Percentiles rank a stretch among this genome's conserved stretches.
Conservation (phyloP, 306 rosid genomes). For the Trifolium pratense region DNA sequence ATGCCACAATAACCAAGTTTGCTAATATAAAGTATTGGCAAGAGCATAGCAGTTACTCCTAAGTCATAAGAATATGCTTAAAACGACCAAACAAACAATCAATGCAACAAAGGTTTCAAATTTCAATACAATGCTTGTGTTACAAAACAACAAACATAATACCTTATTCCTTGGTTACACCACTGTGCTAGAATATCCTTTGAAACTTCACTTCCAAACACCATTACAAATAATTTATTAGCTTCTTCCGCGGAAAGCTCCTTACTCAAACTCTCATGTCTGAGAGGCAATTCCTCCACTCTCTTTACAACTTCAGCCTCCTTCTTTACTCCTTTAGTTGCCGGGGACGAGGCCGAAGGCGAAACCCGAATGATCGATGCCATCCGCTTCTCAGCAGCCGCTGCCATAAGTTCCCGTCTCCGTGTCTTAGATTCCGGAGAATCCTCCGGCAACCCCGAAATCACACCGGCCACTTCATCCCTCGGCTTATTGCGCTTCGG, state of each 20-base stretch:
- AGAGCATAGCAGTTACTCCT: background rate
- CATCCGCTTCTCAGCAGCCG: conserved; percentile 95
- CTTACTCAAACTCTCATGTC: conserved; percentile 57
- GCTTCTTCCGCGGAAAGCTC: conserved; percentile 68
- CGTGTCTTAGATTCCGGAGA: conserved; percentile 69
- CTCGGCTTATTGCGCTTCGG: conserved; percentile 89
- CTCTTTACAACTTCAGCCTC: conserved; percentile 46
- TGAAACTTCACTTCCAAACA: conserved; percentile 81
- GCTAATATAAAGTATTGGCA: background rate
- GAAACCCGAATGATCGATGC: conserved; percentile 41
- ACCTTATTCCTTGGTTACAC: conserved; percentile 99
- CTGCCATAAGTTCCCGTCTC: conserved; percentile 87
- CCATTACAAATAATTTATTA: conserved; percentile 71
- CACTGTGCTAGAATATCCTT: conserved; percentile 87
- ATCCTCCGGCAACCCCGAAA: conserved; percentile 56
- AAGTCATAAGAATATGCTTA: conserved; percentile 3
- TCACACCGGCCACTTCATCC: conserved; percentile 58
- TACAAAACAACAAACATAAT: background rate
- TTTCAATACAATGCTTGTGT: background rate
- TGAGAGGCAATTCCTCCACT: conserved; percentile 48
- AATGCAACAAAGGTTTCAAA: conserved; percentile 16
- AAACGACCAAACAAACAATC: conserved; percentile 22
- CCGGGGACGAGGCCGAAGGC: conserved; percentile 28
- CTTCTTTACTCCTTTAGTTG: conserved; percentile 30
- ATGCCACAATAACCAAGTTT: conserved; percentile 12